phyloP scores from a whole-genome alignment of 2,329 filamentous ascomycete species.

The Paecilomyces dactylethromorphus region DNA sequence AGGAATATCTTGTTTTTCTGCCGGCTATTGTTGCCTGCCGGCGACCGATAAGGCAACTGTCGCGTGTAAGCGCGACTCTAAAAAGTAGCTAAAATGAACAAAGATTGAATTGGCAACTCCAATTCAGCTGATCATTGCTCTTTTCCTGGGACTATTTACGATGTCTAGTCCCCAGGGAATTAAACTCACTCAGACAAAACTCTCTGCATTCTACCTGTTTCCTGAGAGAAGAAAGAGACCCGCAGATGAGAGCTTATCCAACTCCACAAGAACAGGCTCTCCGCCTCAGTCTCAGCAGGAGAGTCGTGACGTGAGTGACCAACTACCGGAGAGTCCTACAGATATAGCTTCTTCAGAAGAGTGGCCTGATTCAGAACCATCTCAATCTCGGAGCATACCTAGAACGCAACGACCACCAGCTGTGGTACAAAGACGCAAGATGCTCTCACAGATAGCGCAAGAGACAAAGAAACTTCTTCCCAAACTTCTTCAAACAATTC shows the following conservation, averaged over 20 bases:
- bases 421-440: conserved; percentile 7
- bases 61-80: neutral
- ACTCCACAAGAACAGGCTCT: neutral
- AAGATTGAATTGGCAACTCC: neutral
- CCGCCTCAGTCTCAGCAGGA: neutral
- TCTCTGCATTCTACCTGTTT: conserved; percentile 10
- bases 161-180: conserved; percentile 4
- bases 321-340: conserved; percentile 3
- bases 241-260: neutral
- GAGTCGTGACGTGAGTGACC: neutral
- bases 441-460: conserved; percentile 37
- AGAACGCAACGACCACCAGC: neutral
- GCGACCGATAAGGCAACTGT: neutral
- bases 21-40: neutral
- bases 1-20: neutral
- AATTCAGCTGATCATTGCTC: neutral
- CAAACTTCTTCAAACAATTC: conserved; percentile 40
- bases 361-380: neutral
- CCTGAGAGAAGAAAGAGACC: conserved; percentile 2
- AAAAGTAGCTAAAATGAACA: too few relatives aligned
- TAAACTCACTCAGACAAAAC: conserved; percentile 11
- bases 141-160: neutral
- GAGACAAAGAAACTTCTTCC: conserved; percentile 46
- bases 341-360: neutral
- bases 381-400: neutral